Evolutionary conservation across 495 filamentous ascomycete species (phyloP), one percentile per base, ranked within the genome.

Genomic region (Zalerion maritima): DNA sequence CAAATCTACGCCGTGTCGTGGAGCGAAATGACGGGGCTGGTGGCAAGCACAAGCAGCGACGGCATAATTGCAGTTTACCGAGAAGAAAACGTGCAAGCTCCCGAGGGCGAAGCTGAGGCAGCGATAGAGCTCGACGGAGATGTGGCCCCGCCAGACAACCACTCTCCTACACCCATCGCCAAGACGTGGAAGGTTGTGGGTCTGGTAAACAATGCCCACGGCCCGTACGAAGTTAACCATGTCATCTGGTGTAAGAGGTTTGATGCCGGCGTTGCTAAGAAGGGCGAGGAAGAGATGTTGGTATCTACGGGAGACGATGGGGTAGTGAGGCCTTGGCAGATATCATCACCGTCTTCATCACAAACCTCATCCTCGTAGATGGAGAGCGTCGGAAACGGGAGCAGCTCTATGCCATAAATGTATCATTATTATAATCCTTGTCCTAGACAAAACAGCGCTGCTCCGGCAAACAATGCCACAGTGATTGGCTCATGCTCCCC

Each of bases 161-260:
- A 55, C 16, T 5, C 43, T 34, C 21, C 33, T 28, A 19, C 28
- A 34, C 34, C 9, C 23, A 21, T 18, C 19, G 22, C 35, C 49
- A 12, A 73, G 66, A 63, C 68, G 28, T 94, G 89, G 86, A 55
- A 58, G 9, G 49, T 85, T 16, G 35, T 83, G 20, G 73, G 71
- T 0, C 67, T 70, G 18, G 35, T 80, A 1, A 60, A 73, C 18
- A 71, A 67, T 6, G 81, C 78, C 4, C 89, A 97, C 50, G 85
- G 78, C 0, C 79, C 89, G 4, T 94, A 83, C 47, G 89, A 97
- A 52, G 61, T 96, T 39, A 97, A 97, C 37, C 80, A 92, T 48
- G 70, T 84, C 18, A 69, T 69, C 5, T 96, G 89, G 87, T 73
- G 72, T 28, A 64, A 58, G 42, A 45, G 73, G 21, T 75, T 58